Percentiles rank a stretch among this genome's conserved stretches.
Evolutionary conservation across 148 eudicot genomes (phyloP).

Genomic region (Linanthus parryae): DNA sequence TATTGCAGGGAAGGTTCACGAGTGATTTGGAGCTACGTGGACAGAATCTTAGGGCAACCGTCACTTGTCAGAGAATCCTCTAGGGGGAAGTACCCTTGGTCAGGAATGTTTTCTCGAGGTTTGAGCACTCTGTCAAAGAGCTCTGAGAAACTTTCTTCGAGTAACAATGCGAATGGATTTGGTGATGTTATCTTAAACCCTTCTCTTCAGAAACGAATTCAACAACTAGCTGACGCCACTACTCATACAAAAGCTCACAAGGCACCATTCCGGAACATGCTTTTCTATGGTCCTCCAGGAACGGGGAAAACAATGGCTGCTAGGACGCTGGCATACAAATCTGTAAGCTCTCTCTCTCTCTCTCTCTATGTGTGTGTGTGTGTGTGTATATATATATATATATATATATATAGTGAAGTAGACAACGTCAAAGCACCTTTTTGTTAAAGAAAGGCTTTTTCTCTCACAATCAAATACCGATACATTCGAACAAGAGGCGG

Average conservation of each 20-base stretch:
- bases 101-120: conserved; percentile 55
- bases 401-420: neutral
- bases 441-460: too few species aligned
- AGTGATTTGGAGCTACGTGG: conserved; percentile 87
- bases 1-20: conserved; percentile 84
- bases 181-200: conserved; percentile 88
- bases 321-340: conserved; percentile 82
- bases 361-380: neutral
- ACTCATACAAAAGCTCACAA: conserved; percentile 93
- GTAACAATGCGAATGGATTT: conserved; percentile 56
- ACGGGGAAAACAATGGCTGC: conserved; percentile 99
- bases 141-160: conserved; percentile 25
- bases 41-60: conserved; percentile 92
- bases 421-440: too few species aligned
- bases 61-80: conserved; percentile 91
- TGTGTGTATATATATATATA: too few species aligned
- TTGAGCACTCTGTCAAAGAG: conserved; percentile 38
- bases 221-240: conserved; percentile 78
- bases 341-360: conserved; percentile 45
- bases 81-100: conserved; percentile 88
- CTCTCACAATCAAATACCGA: too few species aligned
- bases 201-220: conserved; percentile 71
- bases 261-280: conserved; percentile 95
- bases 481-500: too few species aligned
- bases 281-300: conserved; percentile 96